Base-by-base conservation (phyloP, 768 basidiomycete genomes). In the Daedaleopsis nitida region DNA sequence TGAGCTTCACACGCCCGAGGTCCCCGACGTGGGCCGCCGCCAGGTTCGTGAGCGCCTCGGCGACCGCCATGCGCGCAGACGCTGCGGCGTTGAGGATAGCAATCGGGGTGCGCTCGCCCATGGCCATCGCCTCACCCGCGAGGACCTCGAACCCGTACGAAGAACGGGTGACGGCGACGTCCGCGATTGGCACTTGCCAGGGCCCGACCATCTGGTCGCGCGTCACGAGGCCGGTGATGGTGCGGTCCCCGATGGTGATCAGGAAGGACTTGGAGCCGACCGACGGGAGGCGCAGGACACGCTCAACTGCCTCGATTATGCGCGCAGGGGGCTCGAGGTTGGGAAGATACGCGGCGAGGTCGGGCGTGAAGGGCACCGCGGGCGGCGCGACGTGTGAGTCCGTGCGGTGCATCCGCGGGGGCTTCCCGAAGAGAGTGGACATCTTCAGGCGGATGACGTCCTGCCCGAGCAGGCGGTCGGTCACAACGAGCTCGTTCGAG, bases 161-260 rank as follows among this genome's bases (percentile, higher is more conserved):
- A 0, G 94, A 82, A n/a, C 91, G 88, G 5, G 96, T 99, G 45
- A 98, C 93, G 3, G 96, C 97, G 53, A 97, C 96, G 66, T 99
- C 96, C 19, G 96, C 91, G 8, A 98, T 93, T 39, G 97, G 96
- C 11, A 98, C 91, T 76, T 99, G 97, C 91, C 92, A 99, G 0
- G 96, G 96, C 0, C 97, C 97, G 23, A 98, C 94, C 96, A 99
- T 98, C 75, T 99, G 97, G 72, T 99, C 97, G 55, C 97, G 86
- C 7, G 91, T 86, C 63, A 98, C 93, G 49, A 99, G 86, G 23
- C 97, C 97, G 0, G 96, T 94, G 73, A 99, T 88, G 38, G 89
- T 83, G 48, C 97, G 86, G 70, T 99, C 97, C 24, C 97, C 97
- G 60, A 99, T 99, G 52, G 97, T 99, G 74, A 99, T 95, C 52